A percentile compares a stretch with the other conserved stretches of the same genome.
phyloP scores from a whole-genome alignment of 148 eudicot genomes.

The Vaccinium corymbosum region DNA sequence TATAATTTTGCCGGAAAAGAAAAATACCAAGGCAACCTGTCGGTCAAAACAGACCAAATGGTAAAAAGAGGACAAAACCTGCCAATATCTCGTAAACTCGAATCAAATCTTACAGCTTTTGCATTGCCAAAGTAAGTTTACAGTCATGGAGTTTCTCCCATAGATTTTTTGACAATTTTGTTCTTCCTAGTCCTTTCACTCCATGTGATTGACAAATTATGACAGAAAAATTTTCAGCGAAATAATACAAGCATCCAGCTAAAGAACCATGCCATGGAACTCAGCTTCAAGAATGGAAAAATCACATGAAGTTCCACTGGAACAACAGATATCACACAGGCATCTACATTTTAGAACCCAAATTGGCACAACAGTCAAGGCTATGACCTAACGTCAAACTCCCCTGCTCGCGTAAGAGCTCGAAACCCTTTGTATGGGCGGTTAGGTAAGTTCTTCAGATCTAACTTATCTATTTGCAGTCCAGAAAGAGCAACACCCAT shows the following conservation, averaged over 20 bases:
- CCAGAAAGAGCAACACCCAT: constrained; percentile 95
- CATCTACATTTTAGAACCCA: neutral
- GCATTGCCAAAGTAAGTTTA: neutral
- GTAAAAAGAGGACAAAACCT: neutral
- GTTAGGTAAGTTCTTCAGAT: constrained; percentile 56
- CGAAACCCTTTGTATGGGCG: constrained; percentile 88
- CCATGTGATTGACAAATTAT: neutral
- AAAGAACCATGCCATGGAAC: neutral
- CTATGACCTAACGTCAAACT: constrained; percentile 81
- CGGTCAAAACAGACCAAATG: neutral
- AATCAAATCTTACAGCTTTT: neutral
- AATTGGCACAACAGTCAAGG: neutral
- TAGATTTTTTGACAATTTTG: neutral
- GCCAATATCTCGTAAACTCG: neutral
- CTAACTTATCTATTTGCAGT: constrained; percentile 65
- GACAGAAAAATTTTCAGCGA: neutral
- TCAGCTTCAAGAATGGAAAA: neutral
- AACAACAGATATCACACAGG: constrained; percentile 1
- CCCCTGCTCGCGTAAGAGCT: constrained; percentile 76
- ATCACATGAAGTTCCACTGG: constrained; percentile 7
- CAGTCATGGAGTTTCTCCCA: neutral
- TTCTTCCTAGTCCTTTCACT: neutral
- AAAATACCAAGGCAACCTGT: neutral
- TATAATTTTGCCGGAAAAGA: neutral
- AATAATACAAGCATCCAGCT: neutral